Base-by-base conservation (phyloP, 1,284 basidiomycete genomes). In the Apiotrichum akiyoshidainum region DNA sequence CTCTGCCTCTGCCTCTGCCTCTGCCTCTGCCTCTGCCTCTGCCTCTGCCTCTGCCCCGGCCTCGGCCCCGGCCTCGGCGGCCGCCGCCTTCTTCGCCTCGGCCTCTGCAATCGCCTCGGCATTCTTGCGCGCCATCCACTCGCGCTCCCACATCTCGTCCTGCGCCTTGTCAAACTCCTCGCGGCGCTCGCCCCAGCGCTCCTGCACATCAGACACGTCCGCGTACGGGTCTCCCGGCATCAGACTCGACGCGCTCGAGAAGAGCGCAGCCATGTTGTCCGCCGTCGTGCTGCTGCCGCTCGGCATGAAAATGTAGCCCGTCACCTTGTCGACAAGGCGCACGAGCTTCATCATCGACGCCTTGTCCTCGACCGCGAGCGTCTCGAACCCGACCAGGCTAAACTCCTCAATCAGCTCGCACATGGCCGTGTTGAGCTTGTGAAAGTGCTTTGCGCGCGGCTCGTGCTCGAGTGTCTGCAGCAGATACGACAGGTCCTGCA, bases 351-450 rank as follows among this genome's bases (percentile, higher is more conserved):
- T 79, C 93, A 97, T 97, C 5, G 91, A 94, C 54, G 86, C 81
- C 77, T 94, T 96, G 75, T 97, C 93, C 88, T 97, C 93, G 16
- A 97, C 92, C 0, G 93, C 94, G 0, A 99, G 83, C 0, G 96
- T 99, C 79, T 99, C 95, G 69, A 99, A 99, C 0, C 90, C 89
- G 31, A 99, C 93, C 13, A 98, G 83, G n/a, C 87, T 83, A 74
- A 87, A 98, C 72, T 98, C 95, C 73, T 98, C 93, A 40, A 99
- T 86, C 22, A 99, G 78, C 37, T 90, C 93, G 62, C 90, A 89
- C 71, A 98, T 88, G 0, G 89, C 87, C 81, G 88, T 85, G 74
- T 97, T 99, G 46, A 99, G 80, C 16, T 86, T 86, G 0, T 83
- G 79, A 68, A 86, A 94, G 50, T 86, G 86, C 2, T 84, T 83